Evolutionary conservation across 305 asterid species (phyloP).

Genomic region (Petunia hybrid): DNA sequence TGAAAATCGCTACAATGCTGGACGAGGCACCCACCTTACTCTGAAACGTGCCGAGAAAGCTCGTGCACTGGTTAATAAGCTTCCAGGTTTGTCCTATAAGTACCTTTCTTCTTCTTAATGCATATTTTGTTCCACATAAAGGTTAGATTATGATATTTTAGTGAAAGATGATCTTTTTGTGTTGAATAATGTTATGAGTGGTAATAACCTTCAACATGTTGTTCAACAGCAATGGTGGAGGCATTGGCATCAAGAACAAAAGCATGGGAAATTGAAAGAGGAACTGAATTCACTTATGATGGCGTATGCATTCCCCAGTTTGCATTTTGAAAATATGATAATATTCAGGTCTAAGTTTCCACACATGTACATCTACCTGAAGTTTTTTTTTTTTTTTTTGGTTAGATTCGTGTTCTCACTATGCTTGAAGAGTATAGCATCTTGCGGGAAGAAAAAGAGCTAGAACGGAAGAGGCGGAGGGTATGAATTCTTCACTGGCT

Average conservation of each 20-base stretch:
- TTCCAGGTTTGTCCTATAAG: slow-evolving; percentile 67
- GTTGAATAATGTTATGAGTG: not conserved
- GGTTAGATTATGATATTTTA: not conserved
- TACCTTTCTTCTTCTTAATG: slow-evolving; percentile 10
- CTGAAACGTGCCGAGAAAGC: slow-evolving; percentile 98
- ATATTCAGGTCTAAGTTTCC: not conserved
- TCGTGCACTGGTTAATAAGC: slow-evolving; percentile 82
- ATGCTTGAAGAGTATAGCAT: slow-evolving; percentile 82
- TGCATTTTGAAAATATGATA: not conserved
- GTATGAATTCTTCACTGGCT: slow-evolving; percentile 42
- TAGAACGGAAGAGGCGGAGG: slow-evolving; percentile 88
- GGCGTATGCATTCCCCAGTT: slow-evolving; percentile 62
- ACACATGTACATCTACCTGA: not conserved
- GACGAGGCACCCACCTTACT: slow-evolving; percentile 94
- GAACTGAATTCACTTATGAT: slow-evolving; percentile 77
- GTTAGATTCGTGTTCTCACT: slow-evolving; percentile 74
- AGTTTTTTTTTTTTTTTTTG: slow-evolving; percentile 30
- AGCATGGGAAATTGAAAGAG: slow-evolving; percentile 92
- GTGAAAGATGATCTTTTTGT: slow-evolving; percentile 6
- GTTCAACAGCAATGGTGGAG: slow-evolving; percentile 83
- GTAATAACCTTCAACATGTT: slow-evolving; percentile 3
- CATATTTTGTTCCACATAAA: slow-evolving; percentile 7
- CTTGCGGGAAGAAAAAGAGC: slow-evolving; percentile 85
- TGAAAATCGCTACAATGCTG: slow-evolving; percentile 97
- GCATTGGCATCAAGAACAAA: slow-evolving; percentile 75